These are phyloP conservation scores for Phytophthora chlamydospora DNA, from an alignment of 352 stramenopile species.

Conservation along the genomic window DNA sequence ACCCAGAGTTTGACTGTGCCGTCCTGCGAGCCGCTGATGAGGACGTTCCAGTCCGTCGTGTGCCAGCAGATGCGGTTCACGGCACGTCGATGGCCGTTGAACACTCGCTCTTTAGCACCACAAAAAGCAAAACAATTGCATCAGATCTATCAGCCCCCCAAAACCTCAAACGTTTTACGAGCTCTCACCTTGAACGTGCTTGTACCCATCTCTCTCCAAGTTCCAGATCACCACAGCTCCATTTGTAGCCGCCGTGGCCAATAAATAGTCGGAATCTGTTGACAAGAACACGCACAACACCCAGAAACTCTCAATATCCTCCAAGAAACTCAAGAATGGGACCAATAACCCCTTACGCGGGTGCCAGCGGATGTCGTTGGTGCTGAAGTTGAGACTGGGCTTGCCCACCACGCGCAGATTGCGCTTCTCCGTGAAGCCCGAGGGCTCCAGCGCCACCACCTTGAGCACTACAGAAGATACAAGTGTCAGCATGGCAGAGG, in stretches of 20 bases:
- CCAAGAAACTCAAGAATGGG: not conserved
- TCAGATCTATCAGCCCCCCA: not conserved
- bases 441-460: constrained; percentile 78
- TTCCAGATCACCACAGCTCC: constrained; percentile 90
- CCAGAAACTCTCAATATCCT: not conserved
- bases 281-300: constrained; percentile 3
- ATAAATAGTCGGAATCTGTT: constrained; percentile 80
- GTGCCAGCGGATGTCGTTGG: constrained; percentile 91
- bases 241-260: constrained; percentile 87
- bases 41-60: constrained; percentile 73
- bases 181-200: constrained; percentile 79
- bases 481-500: too few relatives aligned
- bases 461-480: constrained; percentile 63
- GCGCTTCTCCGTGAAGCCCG: constrained; percentile 82
- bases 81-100: constrained; percentile 81
- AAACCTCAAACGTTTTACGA: not conserved
- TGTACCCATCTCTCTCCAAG: constrained; percentile 86
- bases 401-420: constrained; percentile 84
- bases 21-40: constrained; percentile 88
- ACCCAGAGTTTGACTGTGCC: constrained; percentile 91
- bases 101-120: constrained; percentile 61
- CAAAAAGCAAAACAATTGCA: constrained; percentile 1
- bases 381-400: constrained; percentile 87
- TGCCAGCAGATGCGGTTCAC: constrained; percentile 92
- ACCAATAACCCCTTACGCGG: constrained; percentile 53